A percentile compares a stretch with the other conserved stretches of the same genome.
Conservation (phyloP, 1,139 yeast genomes). For the Suhomyces chickasaworum region DNA sequence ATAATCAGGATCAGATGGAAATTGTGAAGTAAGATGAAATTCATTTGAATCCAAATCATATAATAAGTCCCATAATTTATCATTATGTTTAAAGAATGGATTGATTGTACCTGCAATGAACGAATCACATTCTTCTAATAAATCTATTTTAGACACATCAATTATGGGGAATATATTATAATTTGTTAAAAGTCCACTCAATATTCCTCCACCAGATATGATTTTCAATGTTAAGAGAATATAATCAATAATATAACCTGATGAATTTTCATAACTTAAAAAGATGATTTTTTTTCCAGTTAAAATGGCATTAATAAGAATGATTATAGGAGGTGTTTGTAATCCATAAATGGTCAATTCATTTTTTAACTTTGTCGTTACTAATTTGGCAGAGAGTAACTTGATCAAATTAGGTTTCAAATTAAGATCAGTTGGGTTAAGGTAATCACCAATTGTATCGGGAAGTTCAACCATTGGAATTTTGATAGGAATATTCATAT, state of each 20-base stretch:
- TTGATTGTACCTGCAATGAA: constrained; percentile 69
- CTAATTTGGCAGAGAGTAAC: constrained; percentile 38
- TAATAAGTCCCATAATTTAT: constrained; percentile 58
- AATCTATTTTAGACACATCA: constrained; percentile 62
- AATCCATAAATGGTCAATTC: constrained; percentile 56
- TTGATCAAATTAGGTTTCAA: constrained; percentile 46
- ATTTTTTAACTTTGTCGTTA: constrained; percentile 30
- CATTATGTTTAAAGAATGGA: constrained; percentile 63
- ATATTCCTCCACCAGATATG: constrained; percentile 60
- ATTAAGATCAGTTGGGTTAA: constrained; percentile 50
- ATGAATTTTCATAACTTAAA: constrained; percentile 56
- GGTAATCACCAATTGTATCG: constrained; percentile 46
- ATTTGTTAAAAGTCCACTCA: constrained; percentile 50
- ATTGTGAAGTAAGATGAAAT: constrained; percentile 33
- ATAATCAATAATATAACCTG: constrained; percentile 58
- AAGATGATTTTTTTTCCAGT: constrained; percentile 59
- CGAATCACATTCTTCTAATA: constrained; percentile 53
- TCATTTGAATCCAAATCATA: constrained; percentile 58
- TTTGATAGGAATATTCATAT: constrained; percentile 47
- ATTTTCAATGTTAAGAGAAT: constrained; percentile 55
- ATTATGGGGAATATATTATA: constrained; percentile 61
- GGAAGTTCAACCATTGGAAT: constrained; percentile 47
- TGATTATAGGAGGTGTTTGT: constrained; percentile 59
- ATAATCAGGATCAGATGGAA: constrained; percentile 21
- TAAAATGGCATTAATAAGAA: constrained; percentile 57